A percentile compares a stretch with the other conserved stretches of the same genome.
Evolutionary conservation across 768 basidiomycete species (phyloP).

Genomic region (Ramaria rubella): DNA sequence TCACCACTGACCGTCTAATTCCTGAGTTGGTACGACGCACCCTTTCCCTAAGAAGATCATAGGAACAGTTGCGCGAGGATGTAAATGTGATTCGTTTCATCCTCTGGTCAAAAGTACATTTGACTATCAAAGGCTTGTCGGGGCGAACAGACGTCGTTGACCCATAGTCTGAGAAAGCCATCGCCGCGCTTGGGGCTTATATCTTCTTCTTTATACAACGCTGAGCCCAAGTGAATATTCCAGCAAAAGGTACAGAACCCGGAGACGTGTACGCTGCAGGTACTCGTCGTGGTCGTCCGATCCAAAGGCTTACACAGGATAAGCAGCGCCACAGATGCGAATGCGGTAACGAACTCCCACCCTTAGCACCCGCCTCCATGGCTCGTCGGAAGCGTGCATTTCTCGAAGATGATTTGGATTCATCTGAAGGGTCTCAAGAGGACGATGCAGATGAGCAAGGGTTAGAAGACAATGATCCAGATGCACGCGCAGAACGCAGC

Average conservation of each 20-base stretch:
- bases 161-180: slow-evolving; percentile 12
- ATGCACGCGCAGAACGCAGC: slow-evolving; percentile 63
- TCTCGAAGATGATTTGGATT: slow-evolving; percentile 69
- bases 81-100: slow-evolving; percentile 74
- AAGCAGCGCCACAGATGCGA: not conserved
- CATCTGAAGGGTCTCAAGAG: slow-evolving; percentile 46
- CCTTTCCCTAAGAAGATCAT: slow-evolving; percentile 63
- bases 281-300: too few relatives aligned
- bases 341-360: not conserved
- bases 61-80: slow-evolving; percentile 74
- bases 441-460: slow-evolving; percentile 42
- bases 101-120: slow-evolving; percentile 71
- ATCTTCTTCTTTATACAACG: too few relatives aligned
- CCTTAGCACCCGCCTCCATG: slow-evolving; percentile 37
- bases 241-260: too few relatives aligned
- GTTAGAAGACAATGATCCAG: slow-evolving; percentile 42
- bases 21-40: slow-evolving; percentile 36
- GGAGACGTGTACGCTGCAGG: too few relatives aligned
- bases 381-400: slow-evolving; percentile 69
- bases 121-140: slow-evolving; percentile 74
- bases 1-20: slow-evolving; percentile 5
- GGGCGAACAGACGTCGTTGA: slow-evolving; percentile 35
- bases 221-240: too few relatives aligned
- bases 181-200: too few relatives aligned
- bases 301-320: not conserved